A percentile compares a stretch with the other conserved stretches of the same genome.
phyloP scores from a whole-genome alignment of 768 basidiomycete genomes.

The Gymnopilus dilepis region DNA sequence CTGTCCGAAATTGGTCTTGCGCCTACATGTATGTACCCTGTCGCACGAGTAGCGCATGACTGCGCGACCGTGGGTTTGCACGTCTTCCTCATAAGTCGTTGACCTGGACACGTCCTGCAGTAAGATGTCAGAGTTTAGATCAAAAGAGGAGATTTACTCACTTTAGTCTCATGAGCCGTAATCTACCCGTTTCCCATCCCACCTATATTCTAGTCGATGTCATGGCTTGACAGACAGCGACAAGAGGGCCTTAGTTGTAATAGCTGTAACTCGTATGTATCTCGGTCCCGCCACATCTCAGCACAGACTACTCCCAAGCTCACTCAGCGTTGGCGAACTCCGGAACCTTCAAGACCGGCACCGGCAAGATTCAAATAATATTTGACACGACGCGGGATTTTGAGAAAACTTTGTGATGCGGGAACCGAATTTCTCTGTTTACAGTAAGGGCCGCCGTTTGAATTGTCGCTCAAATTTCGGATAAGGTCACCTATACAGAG shows the following conservation, averaged over 20 bases:
- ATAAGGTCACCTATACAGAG: neutral
- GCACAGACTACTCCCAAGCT: neutral
- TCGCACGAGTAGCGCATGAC: neutral
- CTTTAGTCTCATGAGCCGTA: neutral
- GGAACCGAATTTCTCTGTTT: neutral
- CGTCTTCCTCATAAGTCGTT: neutral
- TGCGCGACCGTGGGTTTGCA: conserved; percentile 1
- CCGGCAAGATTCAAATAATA: neutral
- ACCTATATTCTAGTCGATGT: neutral
- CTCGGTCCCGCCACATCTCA: neutral
- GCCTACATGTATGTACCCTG: neutral
- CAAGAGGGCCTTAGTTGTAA: neutral
- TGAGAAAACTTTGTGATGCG: neutral
- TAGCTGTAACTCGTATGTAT: too few relatives aligned
- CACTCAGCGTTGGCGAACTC: neutral
- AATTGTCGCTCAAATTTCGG: neutral
- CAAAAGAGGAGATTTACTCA: neutral
- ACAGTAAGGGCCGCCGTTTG: neutral
- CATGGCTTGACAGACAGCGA: neutral
- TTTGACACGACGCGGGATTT: neutral
- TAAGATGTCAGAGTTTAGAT: neutral
- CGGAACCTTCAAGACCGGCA: neutral
- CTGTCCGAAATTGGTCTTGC: neutral
- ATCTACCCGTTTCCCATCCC: neutral
- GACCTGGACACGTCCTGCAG: neutral